These are phyloP conservation scores for Ophiostoma triangulosporum DNA, from an alignment of 2,329 filamentous ascomycete genomes.

Conservation along the genomic window DNA sequence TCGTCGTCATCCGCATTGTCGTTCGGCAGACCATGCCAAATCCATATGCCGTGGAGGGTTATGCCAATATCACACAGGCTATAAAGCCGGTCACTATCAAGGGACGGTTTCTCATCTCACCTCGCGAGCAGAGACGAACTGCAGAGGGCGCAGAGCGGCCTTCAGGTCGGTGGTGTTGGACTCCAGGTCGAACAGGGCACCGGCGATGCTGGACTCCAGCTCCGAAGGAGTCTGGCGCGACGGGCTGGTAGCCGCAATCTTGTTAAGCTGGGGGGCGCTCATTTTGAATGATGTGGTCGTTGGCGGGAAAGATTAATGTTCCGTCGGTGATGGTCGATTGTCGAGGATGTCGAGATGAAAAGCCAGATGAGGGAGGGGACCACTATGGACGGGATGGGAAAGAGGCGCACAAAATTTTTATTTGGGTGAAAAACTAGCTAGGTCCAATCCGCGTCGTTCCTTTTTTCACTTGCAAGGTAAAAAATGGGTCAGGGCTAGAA, in stretches of 20 bases:
- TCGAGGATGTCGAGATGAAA: not conserved
- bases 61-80: slow-evolving; percentile 1
- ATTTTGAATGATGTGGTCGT: slow-evolving; percentile 24
- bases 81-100: slow-evolving; percentile 5
- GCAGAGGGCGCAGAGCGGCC: slow-evolving; percentile 87
- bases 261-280: slow-evolving; percentile 67
- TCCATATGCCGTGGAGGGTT: slow-evolving; percentile 3
- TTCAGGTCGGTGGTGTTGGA: slow-evolving; percentile 98
- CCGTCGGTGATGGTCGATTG: not conserved
- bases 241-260: slow-evolving; percentile 95
- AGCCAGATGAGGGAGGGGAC: not conserved
- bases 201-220: slow-evolving; percentile 93
- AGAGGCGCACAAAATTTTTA: not conserved
- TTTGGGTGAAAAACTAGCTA: slow-evolving; percentile 7
- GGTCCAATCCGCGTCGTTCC: not conserved
- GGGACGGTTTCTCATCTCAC: slow-evolving; percentile 48
- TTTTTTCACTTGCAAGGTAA: not conserved
- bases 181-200: slow-evolving; percentile 97
- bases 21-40: not conserved
- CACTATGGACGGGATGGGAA: not conserved
- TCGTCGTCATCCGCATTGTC: not conserved
- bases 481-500: not conserved
- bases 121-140: slow-evolving; percentile 98
- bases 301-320: slow-evolving; percentile 1
- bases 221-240: slow-evolving; percentile 93